phyloP scores from a whole-genome alignment of 2,329 filamentous ascomycete species.

The Pseudodiploospora longispora region DNA sequence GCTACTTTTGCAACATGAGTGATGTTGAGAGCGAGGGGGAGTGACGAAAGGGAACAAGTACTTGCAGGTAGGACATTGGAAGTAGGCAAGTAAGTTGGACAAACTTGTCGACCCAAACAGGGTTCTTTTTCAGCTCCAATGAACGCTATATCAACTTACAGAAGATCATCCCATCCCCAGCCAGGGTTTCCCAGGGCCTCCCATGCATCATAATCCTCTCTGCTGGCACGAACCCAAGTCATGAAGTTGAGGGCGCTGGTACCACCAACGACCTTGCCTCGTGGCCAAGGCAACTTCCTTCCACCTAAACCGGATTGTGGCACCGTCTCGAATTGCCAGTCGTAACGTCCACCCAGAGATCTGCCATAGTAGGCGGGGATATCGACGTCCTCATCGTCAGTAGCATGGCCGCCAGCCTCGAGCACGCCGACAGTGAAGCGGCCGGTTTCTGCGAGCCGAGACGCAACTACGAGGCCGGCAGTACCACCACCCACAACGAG shows the following conservation, averaged over 20 bases:
- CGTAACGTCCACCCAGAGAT: constrained; percentile 26
- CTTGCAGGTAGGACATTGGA: no score
- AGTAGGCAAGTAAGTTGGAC: no score
- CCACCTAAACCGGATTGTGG: constrained; percentile 30
- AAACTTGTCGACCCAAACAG: neutral
- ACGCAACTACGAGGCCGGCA: constrained; percentile 42
- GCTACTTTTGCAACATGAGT: no score
- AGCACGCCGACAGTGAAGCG: constrained; percentile 22
- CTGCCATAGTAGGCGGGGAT: constrained; percentile 29
- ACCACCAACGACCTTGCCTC: constrained; percentile 51
- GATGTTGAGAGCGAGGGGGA: no score
- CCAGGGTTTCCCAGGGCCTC: constrained; percentile 47
- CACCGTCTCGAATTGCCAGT: constrained; percentile 34
- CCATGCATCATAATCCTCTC: constrained; percentile 48
- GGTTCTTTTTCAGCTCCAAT: neutral
- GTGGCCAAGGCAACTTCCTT: constrained; percentile 31
- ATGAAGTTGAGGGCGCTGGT: constrained; percentile 54
- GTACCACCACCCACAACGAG: constrained; percentile 47
- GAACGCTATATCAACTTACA: constrained; percentile 17
- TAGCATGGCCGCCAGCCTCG: constrained; percentile 23
- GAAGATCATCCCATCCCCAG: constrained; percentile 44
- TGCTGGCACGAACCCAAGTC: constrained; percentile 41
- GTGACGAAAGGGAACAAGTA: no score
- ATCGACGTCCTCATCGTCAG: constrained; percentile 25
- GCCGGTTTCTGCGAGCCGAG: constrained; percentile 34